phyloP scores from a whole-genome alignment of 192 early-diverging fungal genomes.

The Pilobolus umbonatus region DNA sequence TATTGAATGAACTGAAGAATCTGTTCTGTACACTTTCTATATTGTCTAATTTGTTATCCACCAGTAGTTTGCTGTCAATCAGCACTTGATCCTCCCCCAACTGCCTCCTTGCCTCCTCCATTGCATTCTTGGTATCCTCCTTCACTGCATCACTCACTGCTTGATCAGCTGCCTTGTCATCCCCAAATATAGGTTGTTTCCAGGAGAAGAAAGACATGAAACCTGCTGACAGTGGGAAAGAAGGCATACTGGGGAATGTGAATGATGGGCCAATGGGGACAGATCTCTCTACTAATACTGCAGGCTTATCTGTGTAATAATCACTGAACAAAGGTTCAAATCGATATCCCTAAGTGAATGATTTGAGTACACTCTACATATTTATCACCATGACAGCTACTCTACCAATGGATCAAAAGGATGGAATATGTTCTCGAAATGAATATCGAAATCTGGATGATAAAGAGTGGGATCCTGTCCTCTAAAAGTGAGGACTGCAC shows the following conservation, averaged over 20 bases:
- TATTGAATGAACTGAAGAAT: too few species aligned
- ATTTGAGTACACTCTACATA: too few species aligned
- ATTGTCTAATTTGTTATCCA: not conserved
- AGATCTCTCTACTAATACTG: slow-evolving; percentile 29
- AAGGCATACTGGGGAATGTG: slow-evolving; percentile 32
- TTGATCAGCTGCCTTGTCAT: slow-evolving; percentile 6
- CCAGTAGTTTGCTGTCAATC: not conserved
- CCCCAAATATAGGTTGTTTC: not conserved
- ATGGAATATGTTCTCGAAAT: slow-evolving; percentile 70
- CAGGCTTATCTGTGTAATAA: slow-evolving; percentile 32
- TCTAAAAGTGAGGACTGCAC: slow-evolving; percentile 61
- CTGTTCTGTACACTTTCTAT: slow-evolving; percentile 5
- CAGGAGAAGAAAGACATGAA: slow-evolving; percentile 26
- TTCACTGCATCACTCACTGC: not conserved
- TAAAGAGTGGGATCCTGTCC: slow-evolving; percentile 50
- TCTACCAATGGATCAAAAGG: slow-evolving; percentile 64
- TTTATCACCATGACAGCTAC: not conserved
- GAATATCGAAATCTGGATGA: slow-evolving; percentile 45
- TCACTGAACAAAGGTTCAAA: slow-evolving; percentile 55
- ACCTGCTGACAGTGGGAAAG: slow-evolving; percentile 18
- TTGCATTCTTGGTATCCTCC: not conserved
- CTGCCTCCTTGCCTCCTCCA: not conserved
- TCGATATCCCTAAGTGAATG: slow-evolving; percentile 48
- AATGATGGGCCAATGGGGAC: slow-evolving; percentile 29
- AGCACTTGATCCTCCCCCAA: not conserved